Evolutionary conservation across 306 rosid genomes (phyloP).

Genomic region (Hippophae tibetana): DNA sequence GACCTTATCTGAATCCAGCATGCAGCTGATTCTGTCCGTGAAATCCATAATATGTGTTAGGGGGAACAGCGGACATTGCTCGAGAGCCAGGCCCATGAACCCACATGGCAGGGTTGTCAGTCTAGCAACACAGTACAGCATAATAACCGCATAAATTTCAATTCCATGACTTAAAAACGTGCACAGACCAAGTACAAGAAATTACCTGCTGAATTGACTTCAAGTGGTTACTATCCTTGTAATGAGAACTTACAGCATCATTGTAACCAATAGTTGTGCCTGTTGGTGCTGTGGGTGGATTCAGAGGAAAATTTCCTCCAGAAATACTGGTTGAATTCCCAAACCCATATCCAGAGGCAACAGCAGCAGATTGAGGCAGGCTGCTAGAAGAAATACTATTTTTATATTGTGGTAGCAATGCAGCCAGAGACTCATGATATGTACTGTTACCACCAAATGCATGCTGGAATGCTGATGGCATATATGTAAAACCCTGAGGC

Average conservation of each 20-base stretch:
- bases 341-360: conserved; percentile 87
- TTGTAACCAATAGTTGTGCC: conserved; percentile 79
- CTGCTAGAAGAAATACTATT: conserved; percentile 88
- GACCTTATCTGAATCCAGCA: conserved; percentile 72
- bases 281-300: conserved; percentile 62
- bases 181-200: background rate
- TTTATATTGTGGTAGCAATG: conserved; percentile 89
- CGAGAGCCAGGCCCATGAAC: conserved; percentile 92
- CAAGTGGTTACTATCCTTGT: conserved; percentile 76
- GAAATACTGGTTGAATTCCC: conserved; percentile 80
- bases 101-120: conserved; percentile 92
- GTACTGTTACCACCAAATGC: conserved; percentile 82
- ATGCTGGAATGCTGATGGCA: conserved; percentile 98
- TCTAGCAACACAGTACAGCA: conserved; percentile 30
- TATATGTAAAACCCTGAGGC: conserved; percentile 94
- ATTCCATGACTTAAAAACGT: conserved; percentile 42
- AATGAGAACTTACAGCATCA: conserved; percentile 74
- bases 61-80: conserved; percentile 78
- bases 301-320: conserved; percentile 83
- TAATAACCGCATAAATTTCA: conserved; percentile 3
- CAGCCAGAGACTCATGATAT: conserved; percentile 93
- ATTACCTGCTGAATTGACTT: conserved; percentile 89
- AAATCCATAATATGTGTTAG: conserved; percentile 68
- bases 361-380: conserved; percentile 84
- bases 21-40: conserved; percentile 94